Percentiles rank a stretch among this genome's conserved stretches.
These are phyloP conservation scores for Podaxis sp. DNA, from an alignment of 768 basidiomycete species.

Conservation along the genomic window DNA sequence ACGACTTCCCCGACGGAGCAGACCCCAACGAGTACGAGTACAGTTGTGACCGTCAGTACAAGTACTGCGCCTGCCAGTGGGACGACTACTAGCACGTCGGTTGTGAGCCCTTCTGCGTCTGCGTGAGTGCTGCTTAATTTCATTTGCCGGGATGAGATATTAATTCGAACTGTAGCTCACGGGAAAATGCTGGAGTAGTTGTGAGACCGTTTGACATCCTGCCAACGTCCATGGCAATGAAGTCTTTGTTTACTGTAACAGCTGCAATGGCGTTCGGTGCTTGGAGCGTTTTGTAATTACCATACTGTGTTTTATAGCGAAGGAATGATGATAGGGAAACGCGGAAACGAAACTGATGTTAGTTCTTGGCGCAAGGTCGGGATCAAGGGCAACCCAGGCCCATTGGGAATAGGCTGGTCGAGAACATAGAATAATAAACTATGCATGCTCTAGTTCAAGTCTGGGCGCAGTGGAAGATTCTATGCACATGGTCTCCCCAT, in stretches of 20 bases:
- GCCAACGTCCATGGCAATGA: background rate
- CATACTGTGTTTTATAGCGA: background rate
- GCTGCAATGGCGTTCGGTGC: background rate
- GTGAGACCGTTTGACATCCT: constrained; percentile 3
- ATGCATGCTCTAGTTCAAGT: constrained; percentile 4
- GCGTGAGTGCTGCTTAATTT: background rate
- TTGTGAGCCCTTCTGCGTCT: background rate
- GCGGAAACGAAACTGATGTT: constrained; percentile 6
- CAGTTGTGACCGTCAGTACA: background rate
- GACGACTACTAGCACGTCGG: background rate
- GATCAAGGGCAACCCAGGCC: background rate
- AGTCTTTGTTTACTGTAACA: background rate
- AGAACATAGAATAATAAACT: background rate
- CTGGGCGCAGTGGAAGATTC: constrained; percentile 10
- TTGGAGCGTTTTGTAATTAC: constrained; percentile 8
- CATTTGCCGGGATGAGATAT: background rate
- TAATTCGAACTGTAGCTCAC: background rate
- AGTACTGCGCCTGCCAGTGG: background rate
- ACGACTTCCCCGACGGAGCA: no score
- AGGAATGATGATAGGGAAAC: background rate
- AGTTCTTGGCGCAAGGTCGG: background rate
- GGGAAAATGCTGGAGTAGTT: background rate
- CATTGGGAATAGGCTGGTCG: background rate
- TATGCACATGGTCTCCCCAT: background rate
- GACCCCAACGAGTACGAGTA: constrained; percentile 7